Conservation (phyloP, 2,329 filamentous ascomycete genomes). For the Stagonosporopsis cucurbitacearum region DNA sequence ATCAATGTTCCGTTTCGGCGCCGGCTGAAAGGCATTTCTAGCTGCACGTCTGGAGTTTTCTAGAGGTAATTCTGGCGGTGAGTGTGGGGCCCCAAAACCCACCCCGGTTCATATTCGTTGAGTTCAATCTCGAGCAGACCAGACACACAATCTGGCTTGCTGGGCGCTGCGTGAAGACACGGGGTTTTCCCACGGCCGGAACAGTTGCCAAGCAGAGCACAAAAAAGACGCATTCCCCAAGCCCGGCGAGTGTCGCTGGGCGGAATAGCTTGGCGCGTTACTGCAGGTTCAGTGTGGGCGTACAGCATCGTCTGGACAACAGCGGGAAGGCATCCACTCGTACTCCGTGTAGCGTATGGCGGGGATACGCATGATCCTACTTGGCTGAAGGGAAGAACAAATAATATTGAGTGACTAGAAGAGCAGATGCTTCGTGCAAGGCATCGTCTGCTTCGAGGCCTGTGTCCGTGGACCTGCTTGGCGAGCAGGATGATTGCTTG, state of each 20-base stretch:
- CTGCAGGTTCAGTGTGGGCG: conserved; percentile 9
- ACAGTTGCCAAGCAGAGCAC: conserved; percentile 8
- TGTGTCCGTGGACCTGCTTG: conserved; percentile 14
- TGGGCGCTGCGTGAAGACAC: conserved; percentile 15
- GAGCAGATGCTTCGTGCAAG: conserved; percentile 16
- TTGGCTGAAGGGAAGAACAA: conserved; percentile 4
- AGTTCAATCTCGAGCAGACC: conserved; percentile 16
- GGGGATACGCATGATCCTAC: conserved; percentile 6
- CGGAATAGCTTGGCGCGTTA: conserved; percentile 19
- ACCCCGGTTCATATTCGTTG: conserved; percentile 18
- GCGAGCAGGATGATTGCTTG: conserved; percentile 10
- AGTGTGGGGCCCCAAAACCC: conserved; percentile 13
- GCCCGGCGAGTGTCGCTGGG: conserved; percentile 12
- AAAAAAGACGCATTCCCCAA: conserved; percentile 20
- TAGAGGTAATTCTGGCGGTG: conserved; percentile 16
- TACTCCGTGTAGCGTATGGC: conserved; percentile 14
- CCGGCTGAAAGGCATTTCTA: conserved; percentile 11
- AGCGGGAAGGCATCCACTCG: conserved; percentile 11
- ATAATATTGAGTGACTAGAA: conserved; percentile 6
- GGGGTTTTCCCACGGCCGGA: conserved; percentile 16
- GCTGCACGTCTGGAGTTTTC: conserved; percentile 7
- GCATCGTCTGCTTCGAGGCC: conserved; percentile 9
- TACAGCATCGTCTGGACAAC: conserved; percentile 17
- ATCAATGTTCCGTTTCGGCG: not conserved
- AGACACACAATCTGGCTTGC: conserved; percentile 15